Conservation (phyloP, 768 basidiomycete species). For the Boletellus ananiceps region DNA sequence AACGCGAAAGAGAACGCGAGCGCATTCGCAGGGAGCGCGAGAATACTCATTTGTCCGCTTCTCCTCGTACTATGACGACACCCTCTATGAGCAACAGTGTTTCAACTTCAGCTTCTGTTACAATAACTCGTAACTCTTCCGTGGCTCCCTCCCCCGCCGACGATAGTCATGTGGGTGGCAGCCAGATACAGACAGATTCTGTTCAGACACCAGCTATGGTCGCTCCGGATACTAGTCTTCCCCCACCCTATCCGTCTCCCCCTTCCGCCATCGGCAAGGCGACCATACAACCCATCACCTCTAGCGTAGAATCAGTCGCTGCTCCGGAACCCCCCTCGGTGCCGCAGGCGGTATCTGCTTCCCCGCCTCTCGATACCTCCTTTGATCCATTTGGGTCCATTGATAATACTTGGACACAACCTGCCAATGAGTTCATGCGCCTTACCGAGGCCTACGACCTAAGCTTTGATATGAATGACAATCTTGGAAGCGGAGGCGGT, state of each 20-base stretch:
- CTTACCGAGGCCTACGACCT: conserved; percentile 39
- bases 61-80: conserved; percentile 22
- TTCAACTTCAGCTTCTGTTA: conserved; percentile 8
- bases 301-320: conserved; percentile 21
- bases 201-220: conserved; percentile 10
- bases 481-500: conserved; percentile 29
- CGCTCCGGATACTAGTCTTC: conserved; percentile 20
- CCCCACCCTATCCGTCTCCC: conserved; percentile 52
- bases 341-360: conserved; percentile 16
- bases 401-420: conserved; percentile 38
- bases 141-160: conserved; percentile 7
- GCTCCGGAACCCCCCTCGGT: conserved; percentile 9
- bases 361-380: conserved; percentile 21
- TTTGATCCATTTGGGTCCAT: conserved; percentile 45
- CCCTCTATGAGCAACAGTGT: conserved; percentile 16
- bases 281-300: conserved; percentile 1
- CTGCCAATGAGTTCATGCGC: conserved; percentile 33
- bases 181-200: conserved; percentile 16
- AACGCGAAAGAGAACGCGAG: conserved; percentile 75
- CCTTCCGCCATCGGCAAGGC: conserved; percentile 41
- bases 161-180: conserved; percentile 15
- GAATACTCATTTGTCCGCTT: conserved; percentile 31
- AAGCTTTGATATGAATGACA: conserved; percentile 44
- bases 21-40: conserved; percentile 66
- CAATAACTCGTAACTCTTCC: conserved; percentile 14